These are phyloP conservation scores for Catharanthus roseus DNA, from an alignment of 257 asterid genomes.

Conservation along the genomic window DNA sequence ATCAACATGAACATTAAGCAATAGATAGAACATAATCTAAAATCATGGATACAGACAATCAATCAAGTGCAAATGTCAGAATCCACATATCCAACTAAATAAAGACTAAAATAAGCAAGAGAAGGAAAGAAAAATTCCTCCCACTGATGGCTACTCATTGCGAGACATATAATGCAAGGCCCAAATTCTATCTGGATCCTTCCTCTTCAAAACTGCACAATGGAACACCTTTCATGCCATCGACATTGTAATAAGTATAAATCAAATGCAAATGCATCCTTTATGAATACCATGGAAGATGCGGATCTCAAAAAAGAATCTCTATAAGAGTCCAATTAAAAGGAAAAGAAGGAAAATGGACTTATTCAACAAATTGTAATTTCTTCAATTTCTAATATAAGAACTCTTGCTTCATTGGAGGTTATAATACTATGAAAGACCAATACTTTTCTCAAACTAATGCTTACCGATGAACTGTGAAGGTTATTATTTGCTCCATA, in stretches of 20 bases:
- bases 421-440: neutral
- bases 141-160: slow-evolving; percentile 31
- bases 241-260: slow-evolving; percentile 20
- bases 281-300: neutral
- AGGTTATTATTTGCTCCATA: neutral
- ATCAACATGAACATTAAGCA: too few relatives aligned
- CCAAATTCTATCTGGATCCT: slow-evolving; percentile 34
- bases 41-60: too few relatives aligned
- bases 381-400: neutral
- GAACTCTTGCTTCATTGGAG: neutral
- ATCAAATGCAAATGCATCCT: slow-evolving; percentile 19
- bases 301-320: too few relatives aligned
- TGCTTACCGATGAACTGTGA: neutral
- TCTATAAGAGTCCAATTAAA: neutral
- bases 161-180: slow-evolving; percentile 31
- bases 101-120: too few relatives aligned
- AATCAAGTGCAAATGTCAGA: too few relatives aligned
- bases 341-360: too few relatives aligned
- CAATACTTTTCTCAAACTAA: neutral
- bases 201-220: slow-evolving; percentile 40
- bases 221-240: slow-evolving; percentile 34
- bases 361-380: neutral
- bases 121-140: slow-evolving; percentile 29
- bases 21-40: too few relatives aligned
- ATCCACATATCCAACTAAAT: too few relatives aligned